These are phyloP conservation scores for Cladosporium sp. DNA, from an alignment of 2,329 filamentous ascomycete genomes.

Conservation along the genomic window DNA sequence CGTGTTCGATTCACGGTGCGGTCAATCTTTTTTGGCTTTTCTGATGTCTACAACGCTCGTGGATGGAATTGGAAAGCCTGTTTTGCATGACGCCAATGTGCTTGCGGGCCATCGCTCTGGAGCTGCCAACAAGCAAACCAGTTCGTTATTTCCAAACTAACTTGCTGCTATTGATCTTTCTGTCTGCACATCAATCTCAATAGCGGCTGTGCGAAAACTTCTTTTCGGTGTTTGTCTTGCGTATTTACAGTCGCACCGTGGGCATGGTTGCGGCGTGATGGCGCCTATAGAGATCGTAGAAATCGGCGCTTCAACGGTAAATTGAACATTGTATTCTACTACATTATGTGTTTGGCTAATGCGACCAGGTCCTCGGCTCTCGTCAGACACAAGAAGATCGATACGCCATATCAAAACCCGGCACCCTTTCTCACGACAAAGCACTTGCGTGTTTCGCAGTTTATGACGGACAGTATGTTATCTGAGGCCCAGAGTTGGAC, in stretches of 20 bases:
- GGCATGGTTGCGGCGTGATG: not conserved
- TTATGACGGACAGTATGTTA: constrained; percentile 4
- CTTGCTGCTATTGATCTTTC: too few relatives aligned
- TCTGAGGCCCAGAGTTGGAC: not conserved
- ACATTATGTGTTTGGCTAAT: not conserved
- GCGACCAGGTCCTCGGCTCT: not conserved
- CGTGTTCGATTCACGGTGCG: constrained; percentile 6
- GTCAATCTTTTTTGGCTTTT: too few relatives aligned
- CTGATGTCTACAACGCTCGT: too few relatives aligned
- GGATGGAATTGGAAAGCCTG: too few relatives aligned
- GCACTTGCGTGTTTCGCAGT: constrained; percentile 6
- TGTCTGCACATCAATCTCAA: too few relatives aligned
- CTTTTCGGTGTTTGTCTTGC: too few relatives aligned
- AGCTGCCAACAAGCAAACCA: too few relatives aligned
- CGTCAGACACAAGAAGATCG: constrained; percentile 6
- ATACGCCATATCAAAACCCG: not conserved
- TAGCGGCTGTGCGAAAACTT: too few relatives aligned
- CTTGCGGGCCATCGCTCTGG: too few relatives aligned
- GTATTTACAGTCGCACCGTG: too few relatives aligned
- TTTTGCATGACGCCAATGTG: not conserved
- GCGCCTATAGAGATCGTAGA: constrained; percentile 3
- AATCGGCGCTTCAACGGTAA: constrained; percentile 1
- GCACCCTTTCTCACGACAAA: not conserved
- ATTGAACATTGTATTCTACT: not conserved
- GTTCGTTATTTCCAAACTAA: too few relatives aligned